Percentiles rank a stretch among this genome's conserved stretches.
Conservation (phyloP, 805 yeast species). For the Hanseniaspora nectarophila region DNA sequence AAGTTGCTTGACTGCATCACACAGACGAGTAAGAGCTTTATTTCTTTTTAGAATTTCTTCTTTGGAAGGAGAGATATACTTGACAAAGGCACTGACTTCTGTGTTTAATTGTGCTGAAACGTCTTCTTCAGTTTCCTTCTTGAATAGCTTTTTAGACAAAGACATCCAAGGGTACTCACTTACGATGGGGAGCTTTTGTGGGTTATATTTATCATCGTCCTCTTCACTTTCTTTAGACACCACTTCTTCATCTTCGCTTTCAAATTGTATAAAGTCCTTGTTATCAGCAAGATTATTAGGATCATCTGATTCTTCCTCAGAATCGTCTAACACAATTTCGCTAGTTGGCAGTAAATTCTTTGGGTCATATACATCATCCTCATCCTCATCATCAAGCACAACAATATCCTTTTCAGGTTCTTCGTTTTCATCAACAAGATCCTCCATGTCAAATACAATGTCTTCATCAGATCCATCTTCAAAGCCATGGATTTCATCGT, state of each 20-base stretch:
- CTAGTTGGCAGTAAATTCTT: conserved; percentile 14
- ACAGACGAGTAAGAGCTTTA: conserved; percentile 47
- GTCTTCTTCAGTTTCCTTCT: conserved; percentile 40
- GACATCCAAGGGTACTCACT: conserved; percentile 54
- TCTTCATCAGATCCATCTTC: conserved; percentile 13
- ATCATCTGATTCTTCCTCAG: conserved; percentile 3
- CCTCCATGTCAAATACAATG: conserved; percentile 25
- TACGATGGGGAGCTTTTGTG: conserved; percentile 14
- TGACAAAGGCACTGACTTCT: conserved; percentile 75
- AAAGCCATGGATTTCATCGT: conserved; percentile 14
- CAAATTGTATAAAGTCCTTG: conserved; percentile 35
- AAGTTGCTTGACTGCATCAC: conserved; percentile 37
- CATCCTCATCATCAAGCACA: conserved; percentile 13
- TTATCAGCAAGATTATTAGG: conserved; percentile 30
- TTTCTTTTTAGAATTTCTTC: conserved; percentile 61
- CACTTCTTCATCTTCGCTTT: conserved; percentile 25
- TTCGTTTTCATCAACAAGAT: conserved; percentile 4
- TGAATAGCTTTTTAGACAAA: conserved; percentile 2
- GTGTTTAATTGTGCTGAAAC: conserved; percentile 76
- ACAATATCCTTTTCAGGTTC: not conserved
- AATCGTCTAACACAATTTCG: conserved; percentile 14
- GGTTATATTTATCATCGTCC: conserved; percentile 12
- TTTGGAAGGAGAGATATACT: conserved; percentile 73
- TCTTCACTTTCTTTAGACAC: conserved; percentile 16
- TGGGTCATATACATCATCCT: conserved; percentile 23